These are phyloP conservation scores for Podospora sp. DNA, from an alignment of 495 filamentous ascomycete genomes.

Conservation along the genomic window DNA sequence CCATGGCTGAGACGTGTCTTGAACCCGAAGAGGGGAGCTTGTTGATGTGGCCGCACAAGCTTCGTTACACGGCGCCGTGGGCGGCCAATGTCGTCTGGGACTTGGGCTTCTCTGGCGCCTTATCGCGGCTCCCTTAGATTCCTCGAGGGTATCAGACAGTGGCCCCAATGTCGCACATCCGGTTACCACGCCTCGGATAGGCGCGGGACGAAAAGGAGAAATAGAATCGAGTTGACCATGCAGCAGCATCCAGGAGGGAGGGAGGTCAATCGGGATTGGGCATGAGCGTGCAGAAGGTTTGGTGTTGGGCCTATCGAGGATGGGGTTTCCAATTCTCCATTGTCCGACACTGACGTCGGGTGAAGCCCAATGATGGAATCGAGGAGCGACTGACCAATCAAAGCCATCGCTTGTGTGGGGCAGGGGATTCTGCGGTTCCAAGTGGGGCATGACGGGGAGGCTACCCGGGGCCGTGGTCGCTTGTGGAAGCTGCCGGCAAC, in stretches of 20 bases:
- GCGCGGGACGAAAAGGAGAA: neutral
- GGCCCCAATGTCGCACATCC: neutral
- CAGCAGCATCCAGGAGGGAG: neutral
- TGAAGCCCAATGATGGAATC: slow-evolving; percentile 11
- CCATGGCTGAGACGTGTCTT: neutral
- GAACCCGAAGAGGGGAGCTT: neutral
- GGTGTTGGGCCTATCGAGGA: neutral
- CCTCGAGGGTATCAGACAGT: neutral
- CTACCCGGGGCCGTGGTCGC: neutral
- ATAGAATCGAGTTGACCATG: neutral
- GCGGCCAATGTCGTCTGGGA: neutral
- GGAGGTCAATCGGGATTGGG: too few relatives aligned
- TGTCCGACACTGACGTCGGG: slow-evolving; percentile 5
- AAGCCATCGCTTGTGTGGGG: neutral
- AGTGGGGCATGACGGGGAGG: slow-evolving; percentile 1
- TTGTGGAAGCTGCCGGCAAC: too few relatives aligned
- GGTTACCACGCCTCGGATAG: neutral
- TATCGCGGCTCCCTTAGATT: neutral
- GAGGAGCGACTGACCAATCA: slow-evolving; percentile 10
- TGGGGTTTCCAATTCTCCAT: neutral
- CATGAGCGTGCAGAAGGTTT: neutral
- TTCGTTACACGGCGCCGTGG: neutral
- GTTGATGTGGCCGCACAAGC: neutral
- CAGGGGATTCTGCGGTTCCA: neutral
- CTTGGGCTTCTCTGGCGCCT: neutral